Percentiles rank a stretch among this genome's conserved stretches.
These are phyloP conservation scores for Teratosphaeria nubilosa DNA, from an alignment of 2,329 filamentous ascomycete species.

Conservation along the genomic window DNA sequence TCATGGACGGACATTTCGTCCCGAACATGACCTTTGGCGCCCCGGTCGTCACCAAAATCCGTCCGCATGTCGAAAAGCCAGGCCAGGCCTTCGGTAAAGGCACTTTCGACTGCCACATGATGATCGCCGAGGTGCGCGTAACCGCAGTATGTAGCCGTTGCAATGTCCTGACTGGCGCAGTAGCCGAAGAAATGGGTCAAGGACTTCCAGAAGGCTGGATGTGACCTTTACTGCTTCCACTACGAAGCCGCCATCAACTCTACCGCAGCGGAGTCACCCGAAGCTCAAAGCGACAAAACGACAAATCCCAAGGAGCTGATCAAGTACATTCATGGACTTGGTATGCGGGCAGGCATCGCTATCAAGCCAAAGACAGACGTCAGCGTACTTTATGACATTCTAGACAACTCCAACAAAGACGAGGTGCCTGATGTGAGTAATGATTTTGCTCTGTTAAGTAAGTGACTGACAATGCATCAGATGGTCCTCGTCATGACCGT, in stretches of 20 bases:
- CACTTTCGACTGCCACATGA: conserved; percentile 99
- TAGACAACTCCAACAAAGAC: conserved; percentile 60
- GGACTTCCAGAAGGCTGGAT: conserved; percentile 86
- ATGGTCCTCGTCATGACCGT: conserved; percentile 99
- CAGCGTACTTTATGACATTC: conserved; percentile 82
- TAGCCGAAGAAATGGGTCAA: conserved; percentile 97
- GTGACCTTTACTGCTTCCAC: conserved; percentile 99
- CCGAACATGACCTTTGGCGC: conserved; percentile 97
- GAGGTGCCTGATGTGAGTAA: conserved; percentile 78
- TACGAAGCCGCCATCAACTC: conserved; percentile 87
- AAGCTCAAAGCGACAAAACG: conserved; percentile 55
- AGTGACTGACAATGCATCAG: conserved; percentile 35
- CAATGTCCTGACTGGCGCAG: conserved; percentile 14
- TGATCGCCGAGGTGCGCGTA: conserved; percentile 79
- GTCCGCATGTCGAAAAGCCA: conserved; percentile 71
- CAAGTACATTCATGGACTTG: conserved; percentile 77
- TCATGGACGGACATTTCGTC: conserved; percentile 98
- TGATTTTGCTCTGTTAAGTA: not conserved
- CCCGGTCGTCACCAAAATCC: conserved; percentile 89
- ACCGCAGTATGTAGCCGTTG: not conserved
- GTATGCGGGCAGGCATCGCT: conserved; percentile 84
- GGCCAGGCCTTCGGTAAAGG: conserved; percentile 62
- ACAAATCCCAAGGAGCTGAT: conserved; percentile 81
- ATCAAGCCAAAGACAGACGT: conserved; percentile 89
- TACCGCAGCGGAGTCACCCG: conserved; percentile 71